phyloP scores from a whole-genome alignment of 257 asterid species.

The Thymus quinquecostatus region DNA sequence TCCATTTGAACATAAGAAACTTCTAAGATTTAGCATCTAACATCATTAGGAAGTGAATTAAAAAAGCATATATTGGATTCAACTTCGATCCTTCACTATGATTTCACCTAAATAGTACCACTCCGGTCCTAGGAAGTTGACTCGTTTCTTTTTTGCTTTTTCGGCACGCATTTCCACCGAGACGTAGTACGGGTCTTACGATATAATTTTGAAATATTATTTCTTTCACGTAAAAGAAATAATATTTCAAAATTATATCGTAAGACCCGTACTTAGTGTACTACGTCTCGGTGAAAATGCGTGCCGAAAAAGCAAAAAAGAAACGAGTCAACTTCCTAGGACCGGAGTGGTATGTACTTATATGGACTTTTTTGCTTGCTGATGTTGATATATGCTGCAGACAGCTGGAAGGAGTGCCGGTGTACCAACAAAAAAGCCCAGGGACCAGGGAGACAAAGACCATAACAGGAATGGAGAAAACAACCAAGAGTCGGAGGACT shows the following conservation, averaged over 20 bases:
- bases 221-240: too few relatives aligned
- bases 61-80: background rate
- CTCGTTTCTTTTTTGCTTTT: too few relatives aligned
- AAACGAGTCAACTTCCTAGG: too few relatives aligned
- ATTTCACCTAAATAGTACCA: background rate
- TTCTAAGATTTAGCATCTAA: constrained; percentile 7
- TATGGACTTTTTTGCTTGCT: constrained; percentile 24
- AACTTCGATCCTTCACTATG: background rate
- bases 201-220: too few relatives aligned
- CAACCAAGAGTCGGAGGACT: constrained; percentile 54
- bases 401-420: constrained; percentile 57
- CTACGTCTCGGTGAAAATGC: too few relatives aligned
- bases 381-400: constrained; percentile 49
- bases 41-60: background rate
- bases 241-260: too few relatives aligned
- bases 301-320: too few relatives aligned
- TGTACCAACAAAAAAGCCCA: constrained; percentile 56
- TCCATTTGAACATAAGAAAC: background rate
- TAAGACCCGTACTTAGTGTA: too few relatives aligned
- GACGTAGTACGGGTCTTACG: too few relatives aligned
- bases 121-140: too few relatives aligned
- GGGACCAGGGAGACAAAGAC: constrained; percentile 44
- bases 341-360: background rate
- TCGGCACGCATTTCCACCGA: too few relatives aligned
- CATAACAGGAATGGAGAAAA: constrained; percentile 39